A percentile compares a stretch with the other conserved stretches of the same genome.
phyloP scores from a whole-genome alignment of 2,329 filamentous ascomycete genomes.

The Colletotrichum brevisporum region DNA sequence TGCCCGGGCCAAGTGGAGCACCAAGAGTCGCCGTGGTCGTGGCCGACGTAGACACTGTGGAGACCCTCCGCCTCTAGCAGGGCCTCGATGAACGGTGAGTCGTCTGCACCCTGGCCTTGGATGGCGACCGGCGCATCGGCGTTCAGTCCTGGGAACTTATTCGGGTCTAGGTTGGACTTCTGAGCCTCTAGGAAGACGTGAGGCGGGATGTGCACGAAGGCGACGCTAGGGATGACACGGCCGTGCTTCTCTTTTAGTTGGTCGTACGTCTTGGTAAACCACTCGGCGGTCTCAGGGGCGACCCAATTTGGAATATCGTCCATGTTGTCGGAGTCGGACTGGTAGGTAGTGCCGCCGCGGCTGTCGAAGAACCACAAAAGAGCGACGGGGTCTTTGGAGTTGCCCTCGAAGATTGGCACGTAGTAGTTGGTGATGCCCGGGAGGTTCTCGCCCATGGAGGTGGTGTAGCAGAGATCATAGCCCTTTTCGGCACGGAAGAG shows the following conservation, averaged over 20 bases:
- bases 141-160: slow-evolving; percentile 52
- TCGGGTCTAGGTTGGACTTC: slow-evolving; percentile 45
- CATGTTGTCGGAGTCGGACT: slow-evolving; percentile 45
- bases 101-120: slow-evolving; percentile 54
- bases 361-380: slow-evolving; percentile 73
- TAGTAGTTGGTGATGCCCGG: slow-evolving; percentile 43
- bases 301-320: slow-evolving; percentile 58
- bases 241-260: slow-evolving; percentile 38
- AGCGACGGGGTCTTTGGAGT: slow-evolving; percentile 44
- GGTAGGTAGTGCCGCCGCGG: slow-evolving; percentile 59
- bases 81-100: slow-evolving; percentile 66
- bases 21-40: slow-evolving; percentile 69
- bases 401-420: slow-evolving; percentile 40
- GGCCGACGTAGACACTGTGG: slow-evolving; percentile 66
- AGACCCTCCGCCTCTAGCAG: slow-evolving; percentile 62
- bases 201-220: slow-evolving; percentile 43
- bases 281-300: slow-evolving; percentile 57
- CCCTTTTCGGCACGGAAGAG: slow-evolving; percentile 66
- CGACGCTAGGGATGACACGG: slow-evolving; percentile 41
- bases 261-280: slow-evolving; percentile 57
- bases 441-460: slow-evolving; percentile 38
- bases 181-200: slow-evolving; percentile 41
- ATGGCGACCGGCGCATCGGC: slow-evolving; percentile 45
- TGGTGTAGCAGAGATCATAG: slow-evolving; percentile 64
- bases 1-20: slow-evolving; percentile 50